phyloP scores from a whole-genome alignment of 129 eudicot species.

The Chrysanthemum seticuspe region DNA sequence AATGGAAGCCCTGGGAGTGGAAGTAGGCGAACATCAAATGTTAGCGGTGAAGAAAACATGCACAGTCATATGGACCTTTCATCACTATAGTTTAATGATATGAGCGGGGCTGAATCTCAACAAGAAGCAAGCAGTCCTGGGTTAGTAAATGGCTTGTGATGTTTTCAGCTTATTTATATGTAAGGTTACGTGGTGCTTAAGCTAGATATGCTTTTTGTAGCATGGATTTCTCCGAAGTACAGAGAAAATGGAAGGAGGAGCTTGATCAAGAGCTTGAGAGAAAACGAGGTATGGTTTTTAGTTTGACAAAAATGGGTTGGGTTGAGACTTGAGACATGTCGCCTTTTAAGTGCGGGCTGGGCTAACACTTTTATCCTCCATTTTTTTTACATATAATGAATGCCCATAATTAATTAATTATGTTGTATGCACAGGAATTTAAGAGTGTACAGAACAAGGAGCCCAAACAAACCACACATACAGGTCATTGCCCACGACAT shows the following conservation, averaged over 20 bases:
- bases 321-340: no score
- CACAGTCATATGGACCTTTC: constrained; percentile 47
- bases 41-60: constrained; percentile 32
- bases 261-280: constrained; percentile 74
- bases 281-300: constrained; percentile 49
- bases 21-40: constrained; percentile 40
- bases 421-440: no score
- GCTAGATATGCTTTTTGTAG: constrained; percentile 32
- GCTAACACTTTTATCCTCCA: no score
- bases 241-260: constrained; percentile 79
- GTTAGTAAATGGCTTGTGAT: constrained; percentile 34
- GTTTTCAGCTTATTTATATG: neutral
- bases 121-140: constrained; percentile 48
- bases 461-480: no score
- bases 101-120: constrained; percentile 37
- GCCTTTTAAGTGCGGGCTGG: no score
- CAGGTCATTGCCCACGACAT: no score
- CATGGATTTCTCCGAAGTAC: constrained; percentile 45
- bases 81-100: constrained; percentile 45
- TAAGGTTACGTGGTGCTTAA: neutral
- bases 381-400: no score
- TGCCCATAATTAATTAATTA: no score
- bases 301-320: neutral
- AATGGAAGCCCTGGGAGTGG: constrained; percentile 61
- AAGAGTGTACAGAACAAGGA: no score